Evolutionary conservation across 2,329 filamentous ascomycete genomes (phyloP), one percentile per base, ranked within the genome.

Genomic region (Fusarium veterinarium): DNA sequence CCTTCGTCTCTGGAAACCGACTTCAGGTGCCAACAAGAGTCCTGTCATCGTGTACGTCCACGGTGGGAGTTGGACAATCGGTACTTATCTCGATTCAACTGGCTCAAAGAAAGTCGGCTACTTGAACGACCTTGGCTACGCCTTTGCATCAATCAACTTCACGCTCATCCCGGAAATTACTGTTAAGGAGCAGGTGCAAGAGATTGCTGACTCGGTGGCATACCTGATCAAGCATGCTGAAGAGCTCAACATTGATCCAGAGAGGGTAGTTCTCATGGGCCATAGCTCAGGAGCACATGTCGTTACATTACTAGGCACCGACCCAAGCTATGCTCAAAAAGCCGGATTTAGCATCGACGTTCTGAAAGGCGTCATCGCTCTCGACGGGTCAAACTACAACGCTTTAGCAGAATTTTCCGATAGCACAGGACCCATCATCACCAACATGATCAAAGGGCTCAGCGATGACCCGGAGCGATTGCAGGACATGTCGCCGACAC

Each of bases 271-370:
- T 3, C 28, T 67, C 3, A 67, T 67, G 64, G 64, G 64, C 1
- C 64, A 67, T 17, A 67, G 64, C 20, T 67, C 64, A 17, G 64
- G 64, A 2, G 62, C 23, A 10, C 64, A 67, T 17, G 62, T 67
- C 1, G 62, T 37, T 0, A 67, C 52, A 3, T 13, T 67, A 3
- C 11, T 67, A 1, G 64, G 62, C 1, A 67, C 64, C 4, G 64
- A 67, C 6, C 13, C 64, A 17, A 52, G 8, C n/a, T 67, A 67
- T 8, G 23, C 45, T 1, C 14, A 25, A 30, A 51, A 52, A 0
- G 25, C 62, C 1, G 25, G 35, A 0, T 67, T 67, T 1, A 4
- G 5, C 5, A 46, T 46, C 4, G 1, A 28, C 6, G 0, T 12
- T 1, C 3, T 67, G 1, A 60, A 37, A 8, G 53, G 64, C 1